Evolutionary conservation across 2,329 filamentous ascomycete species (phyloP).

Genomic region (Cladophialophora yegresii): DNA sequence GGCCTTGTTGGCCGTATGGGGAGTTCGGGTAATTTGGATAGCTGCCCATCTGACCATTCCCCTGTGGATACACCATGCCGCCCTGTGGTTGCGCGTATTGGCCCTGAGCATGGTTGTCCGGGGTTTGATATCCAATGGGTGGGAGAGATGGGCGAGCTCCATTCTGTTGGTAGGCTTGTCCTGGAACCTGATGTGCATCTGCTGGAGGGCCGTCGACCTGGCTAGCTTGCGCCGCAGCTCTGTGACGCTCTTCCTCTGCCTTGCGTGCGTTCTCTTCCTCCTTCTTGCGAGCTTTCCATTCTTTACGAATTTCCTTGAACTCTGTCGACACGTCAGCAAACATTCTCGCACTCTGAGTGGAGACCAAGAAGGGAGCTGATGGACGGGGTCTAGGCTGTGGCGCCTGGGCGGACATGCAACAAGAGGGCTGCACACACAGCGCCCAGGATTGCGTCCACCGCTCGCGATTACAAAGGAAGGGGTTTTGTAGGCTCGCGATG

Average conservation of each 20-base stretch:
- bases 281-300: conserved; percentile 99
- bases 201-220: conserved; percentile 53
- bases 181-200: conserved; percentile 47
- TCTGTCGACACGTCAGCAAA: conserved; percentile 56
- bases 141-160: conserved; percentile 67
- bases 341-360: neutral
- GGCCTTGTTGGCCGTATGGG: conserved; percentile 52
- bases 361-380: neutral
- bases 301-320: conserved; percentile 98
- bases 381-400: neutral
- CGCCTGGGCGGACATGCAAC: neutral
- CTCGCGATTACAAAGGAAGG: neutral
- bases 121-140: conserved; percentile 71
- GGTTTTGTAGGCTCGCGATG: conserved; percentile 1
- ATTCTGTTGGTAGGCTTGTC: conserved; percentile 48
- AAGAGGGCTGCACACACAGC: neutral
- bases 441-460: neutral
- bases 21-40: conserved; percentile 55
- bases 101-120: conserved; percentile 55
- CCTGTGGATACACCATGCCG: conserved; percentile 50
- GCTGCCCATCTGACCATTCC: conserved; percentile 51
- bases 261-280: conserved; percentile 91
- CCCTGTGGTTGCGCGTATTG: conserved; percentile 62
- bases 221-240: conserved; percentile 59
- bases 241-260: conserved; percentile 78